These are phyloP conservation scores for Knoxia roxburghii DNA, from an alignment of 257 asterid species.

Conservation along the genomic window DNA sequence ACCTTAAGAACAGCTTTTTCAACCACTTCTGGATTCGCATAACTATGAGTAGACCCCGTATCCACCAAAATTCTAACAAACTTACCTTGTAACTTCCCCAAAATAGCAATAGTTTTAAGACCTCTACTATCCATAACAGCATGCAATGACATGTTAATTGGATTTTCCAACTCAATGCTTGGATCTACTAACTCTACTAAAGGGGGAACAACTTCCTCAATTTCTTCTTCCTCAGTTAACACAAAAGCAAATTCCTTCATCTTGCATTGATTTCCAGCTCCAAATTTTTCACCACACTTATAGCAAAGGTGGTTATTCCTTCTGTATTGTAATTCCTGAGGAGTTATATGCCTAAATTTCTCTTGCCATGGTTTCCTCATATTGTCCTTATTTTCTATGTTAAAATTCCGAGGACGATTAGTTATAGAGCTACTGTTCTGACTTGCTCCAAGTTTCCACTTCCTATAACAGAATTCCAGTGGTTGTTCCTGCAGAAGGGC, in stretches of 20 bases:
- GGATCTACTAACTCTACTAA: background rate
- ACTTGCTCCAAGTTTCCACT: background rate
- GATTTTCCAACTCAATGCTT: too few species aligned
- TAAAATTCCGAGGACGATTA: too few species aligned
- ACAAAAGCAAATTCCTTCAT: background rate
- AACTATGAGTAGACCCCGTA: too few species aligned
- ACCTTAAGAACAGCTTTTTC: too few species aligned
- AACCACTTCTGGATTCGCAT: too few species aligned
- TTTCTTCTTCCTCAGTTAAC: background rate
- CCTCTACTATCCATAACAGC: too few species aligned
- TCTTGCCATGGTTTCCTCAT: rapidly evolving
- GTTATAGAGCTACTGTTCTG: background rate
- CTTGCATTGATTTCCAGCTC: background rate
- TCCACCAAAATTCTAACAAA: too few species aligned
- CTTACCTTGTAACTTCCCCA: too few species aligned
- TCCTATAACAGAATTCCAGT: background rate
- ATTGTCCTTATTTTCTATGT: too few species aligned
- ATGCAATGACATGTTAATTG: background rate
- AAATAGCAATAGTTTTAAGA: too few species aligned
- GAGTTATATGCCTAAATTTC: background rate
- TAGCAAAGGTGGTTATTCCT: background rate
- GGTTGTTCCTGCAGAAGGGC: background rate
- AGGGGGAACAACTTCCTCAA: too few species aligned
- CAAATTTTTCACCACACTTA: background rate
- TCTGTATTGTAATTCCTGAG: background rate